Evolutionary conservation across 306 rosid genomes (phyloP).

Genomic region (Macrotyloma uniflorum): DNA sequence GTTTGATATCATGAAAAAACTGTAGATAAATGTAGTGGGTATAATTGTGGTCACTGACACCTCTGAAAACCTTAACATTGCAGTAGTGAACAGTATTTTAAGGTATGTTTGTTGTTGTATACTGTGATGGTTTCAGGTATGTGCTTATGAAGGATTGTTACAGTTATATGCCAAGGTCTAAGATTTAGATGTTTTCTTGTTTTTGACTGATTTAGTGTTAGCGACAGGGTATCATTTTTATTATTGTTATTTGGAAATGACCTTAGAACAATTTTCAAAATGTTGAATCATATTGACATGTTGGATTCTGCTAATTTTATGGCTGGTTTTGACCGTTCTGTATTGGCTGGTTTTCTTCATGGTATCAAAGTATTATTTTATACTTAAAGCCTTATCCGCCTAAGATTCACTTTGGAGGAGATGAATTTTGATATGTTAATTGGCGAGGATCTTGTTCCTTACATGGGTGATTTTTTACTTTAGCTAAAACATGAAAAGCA

Average conservation of each 20-base stretch:
- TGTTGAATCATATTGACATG: background rate
- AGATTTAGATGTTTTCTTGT: background rate
- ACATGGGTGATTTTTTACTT: background rate
- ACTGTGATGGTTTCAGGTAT: background rate
- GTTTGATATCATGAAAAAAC: background rate
- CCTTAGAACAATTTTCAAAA: background rate
- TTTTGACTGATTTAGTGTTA: conserved; percentile 5
- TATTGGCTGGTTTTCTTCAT: background rate
- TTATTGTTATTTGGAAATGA: background rate
- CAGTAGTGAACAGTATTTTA: background rate
- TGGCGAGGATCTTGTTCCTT: background rate
- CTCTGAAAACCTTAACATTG: background rate
- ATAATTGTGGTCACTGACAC: background rate
- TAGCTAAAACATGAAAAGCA: background rate
- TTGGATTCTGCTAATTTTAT: background rate
- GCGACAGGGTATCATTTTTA: conserved; percentile 8
- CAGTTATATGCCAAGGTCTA: background rate
- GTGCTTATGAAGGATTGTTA: background rate
- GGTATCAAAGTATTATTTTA: background rate
- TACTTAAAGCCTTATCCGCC: too few relatives aligned
- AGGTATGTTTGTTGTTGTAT: background rate
- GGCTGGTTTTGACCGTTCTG: background rate
- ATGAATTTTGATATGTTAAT: background rate
- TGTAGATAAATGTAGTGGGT: background rate
- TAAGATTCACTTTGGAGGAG: conserved; percentile 18